Conservation (phyloP, 2,329 filamentous ascomycete genomes). For the Orbilia blumenaviensis region DNA sequence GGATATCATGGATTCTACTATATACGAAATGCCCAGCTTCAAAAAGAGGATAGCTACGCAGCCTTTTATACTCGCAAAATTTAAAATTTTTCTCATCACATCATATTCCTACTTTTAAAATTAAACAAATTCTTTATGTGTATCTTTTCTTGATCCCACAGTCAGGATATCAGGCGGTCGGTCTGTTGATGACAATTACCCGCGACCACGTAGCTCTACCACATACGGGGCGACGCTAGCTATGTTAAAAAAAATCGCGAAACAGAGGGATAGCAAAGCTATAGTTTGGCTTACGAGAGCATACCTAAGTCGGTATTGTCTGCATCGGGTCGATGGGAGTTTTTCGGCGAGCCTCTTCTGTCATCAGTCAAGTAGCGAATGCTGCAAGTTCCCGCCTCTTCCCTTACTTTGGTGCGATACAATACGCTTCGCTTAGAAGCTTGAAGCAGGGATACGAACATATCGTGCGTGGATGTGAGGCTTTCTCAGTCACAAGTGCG, state of each 20-base stretch:
- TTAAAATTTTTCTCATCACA: neutral
- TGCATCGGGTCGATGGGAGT: neutral
- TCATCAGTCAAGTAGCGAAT: neutral
- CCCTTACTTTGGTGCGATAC: neutral
- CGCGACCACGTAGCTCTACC: neutral
- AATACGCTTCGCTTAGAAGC: slow-evolving; percentile 8
- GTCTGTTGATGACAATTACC: neutral
- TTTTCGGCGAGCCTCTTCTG: neutral
- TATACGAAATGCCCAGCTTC: neutral
- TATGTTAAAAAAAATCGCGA: neutral
- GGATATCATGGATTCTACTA: neutral
- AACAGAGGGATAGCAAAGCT: neutral
- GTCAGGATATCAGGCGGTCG: slow-evolving; percentile 3
- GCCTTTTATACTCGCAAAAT: slow-evolving; percentile 13
- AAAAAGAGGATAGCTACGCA: neutral
- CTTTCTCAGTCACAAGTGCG: neutral
- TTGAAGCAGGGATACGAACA: slow-evolving; percentile 35
- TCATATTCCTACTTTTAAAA: neutral
- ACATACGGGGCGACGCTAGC: neutral
- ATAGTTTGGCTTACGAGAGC: neutral
- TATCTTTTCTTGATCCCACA: neutral
- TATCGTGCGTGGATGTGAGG: slow-evolving; percentile 21
- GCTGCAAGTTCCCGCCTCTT: neutral
- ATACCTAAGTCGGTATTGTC: too few relatives aligned
- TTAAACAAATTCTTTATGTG: neutral